A percentile compares a stretch with the other conserved stretches of the same genome.
phyloP scores from a whole-genome alignment of 225 moss, liverwort and hornwort species.

The Polytrichum commune region DNA sequence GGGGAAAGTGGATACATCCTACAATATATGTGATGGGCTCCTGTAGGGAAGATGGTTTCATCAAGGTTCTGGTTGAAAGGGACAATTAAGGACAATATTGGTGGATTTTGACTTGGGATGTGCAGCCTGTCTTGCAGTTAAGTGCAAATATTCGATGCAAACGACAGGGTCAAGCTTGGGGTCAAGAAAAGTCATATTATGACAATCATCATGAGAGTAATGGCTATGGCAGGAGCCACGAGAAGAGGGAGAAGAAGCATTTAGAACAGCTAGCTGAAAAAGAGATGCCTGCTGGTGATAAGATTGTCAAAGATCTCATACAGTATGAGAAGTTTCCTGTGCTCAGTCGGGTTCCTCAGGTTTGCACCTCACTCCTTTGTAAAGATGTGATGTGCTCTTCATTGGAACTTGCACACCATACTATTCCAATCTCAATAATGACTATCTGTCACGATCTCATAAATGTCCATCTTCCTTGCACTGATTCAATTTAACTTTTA shows the following conservation, averaged over 20 bases:
- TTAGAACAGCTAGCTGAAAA: conserved; percentile 17
- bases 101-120: not conserved
- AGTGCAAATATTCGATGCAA: conserved; percentile 67
- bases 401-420: no score
- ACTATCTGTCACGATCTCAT: no score
- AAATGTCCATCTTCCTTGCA: conserved; percentile 1
- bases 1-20: no score
- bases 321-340: conserved; percentile 55
- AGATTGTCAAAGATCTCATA: conserved; percentile 13
- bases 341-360: conserved; percentile 55
- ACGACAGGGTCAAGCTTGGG: conserved; percentile 96
- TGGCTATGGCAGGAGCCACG: conserved; percentile 21
- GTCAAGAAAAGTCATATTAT: conserved; percentile 57
- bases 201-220: conserved; percentile 33
- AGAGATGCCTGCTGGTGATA: conserved; percentile 9
- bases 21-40: no score
- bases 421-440: no score
- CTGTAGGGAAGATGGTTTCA: no score
- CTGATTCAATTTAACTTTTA: not conserved
- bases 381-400: not conserved
- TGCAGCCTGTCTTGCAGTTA: conserved; percentile 54
- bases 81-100: no score
- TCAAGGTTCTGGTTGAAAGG: no score
- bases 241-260: conserved; percentile 14
- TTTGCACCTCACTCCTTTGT: conserved; percentile 18